phyloP scores from a whole-genome alignment of 2,329 filamentous ascomycete species.

The Cladosporium sp. region DNA sequence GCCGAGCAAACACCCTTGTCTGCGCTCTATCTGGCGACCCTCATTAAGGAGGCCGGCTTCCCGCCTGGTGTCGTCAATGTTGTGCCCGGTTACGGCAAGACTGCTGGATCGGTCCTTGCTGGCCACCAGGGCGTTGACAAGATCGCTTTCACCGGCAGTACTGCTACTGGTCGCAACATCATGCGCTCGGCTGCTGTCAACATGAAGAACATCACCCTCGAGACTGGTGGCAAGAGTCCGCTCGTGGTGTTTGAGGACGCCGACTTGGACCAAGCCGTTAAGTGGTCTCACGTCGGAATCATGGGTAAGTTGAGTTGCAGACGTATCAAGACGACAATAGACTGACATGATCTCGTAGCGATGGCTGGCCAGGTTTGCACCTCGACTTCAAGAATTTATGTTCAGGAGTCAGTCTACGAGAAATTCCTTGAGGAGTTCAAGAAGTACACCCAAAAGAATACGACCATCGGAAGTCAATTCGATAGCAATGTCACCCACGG shows the following conservation, averaged over 20 bases:
- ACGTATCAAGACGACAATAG: not conserved
- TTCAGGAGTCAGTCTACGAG: slow-evolving; percentile 56
- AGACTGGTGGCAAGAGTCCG: slow-evolving; percentile 59
- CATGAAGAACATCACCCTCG: slow-evolving; percentile 59
- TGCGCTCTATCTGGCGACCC: slow-evolving; percentile 58
- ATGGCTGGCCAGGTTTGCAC: slow-evolving; percentile 54
- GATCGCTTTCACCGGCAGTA: slow-evolving; percentile 75
- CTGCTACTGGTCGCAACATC: slow-evolving; percentile 66
- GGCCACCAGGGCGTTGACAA: slow-evolving; percentile 68
- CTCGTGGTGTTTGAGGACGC: slow-evolving; percentile 56
- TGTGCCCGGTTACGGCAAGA: slow-evolving; percentile 65
- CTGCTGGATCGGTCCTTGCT: slow-evolving; percentile 65
- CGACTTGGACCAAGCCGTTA: slow-evolving; percentile 58
- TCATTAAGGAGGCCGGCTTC: slow-evolving; percentile 71
- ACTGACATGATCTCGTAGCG: not conserved
- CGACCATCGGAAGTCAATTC: slow-evolving; percentile 68
- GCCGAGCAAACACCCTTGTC: slow-evolving; percentile 57
- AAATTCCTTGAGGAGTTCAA: slow-evolving; percentile 62
- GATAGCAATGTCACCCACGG: slow-evolving; percentile 67
- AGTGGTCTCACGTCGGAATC: slow-evolving; percentile 61
- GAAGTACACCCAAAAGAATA: slow-evolving; percentile 54
- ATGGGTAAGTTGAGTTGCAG: slow-evolving; percentile 47
- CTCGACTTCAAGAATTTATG: slow-evolving; percentile 54
- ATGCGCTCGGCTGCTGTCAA: slow-evolving; percentile 69
- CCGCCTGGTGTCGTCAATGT: slow-evolving; percentile 75